These are phyloP conservation scores for Pseudopithomyces chartarum DNA, from an alignment of 2,329 filamentous ascomycete species.

Conservation along the genomic window DNA sequence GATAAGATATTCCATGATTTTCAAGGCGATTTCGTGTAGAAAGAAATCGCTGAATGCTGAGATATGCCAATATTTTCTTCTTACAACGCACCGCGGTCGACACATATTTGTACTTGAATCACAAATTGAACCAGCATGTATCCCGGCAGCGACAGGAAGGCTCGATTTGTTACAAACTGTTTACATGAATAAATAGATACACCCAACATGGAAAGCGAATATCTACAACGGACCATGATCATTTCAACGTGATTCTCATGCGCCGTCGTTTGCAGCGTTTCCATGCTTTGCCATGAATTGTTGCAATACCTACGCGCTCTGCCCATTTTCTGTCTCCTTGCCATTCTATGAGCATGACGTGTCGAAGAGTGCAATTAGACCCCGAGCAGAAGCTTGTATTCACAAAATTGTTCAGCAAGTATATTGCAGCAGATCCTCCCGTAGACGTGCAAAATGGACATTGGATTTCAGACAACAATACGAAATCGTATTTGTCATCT, in stretches of 20 bases:
- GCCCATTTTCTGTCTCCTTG: neutral
- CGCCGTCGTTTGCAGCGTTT: neutral
- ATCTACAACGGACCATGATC: neutral
- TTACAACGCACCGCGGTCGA: too few species aligned
- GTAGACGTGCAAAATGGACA: neutral
- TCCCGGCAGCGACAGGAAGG: too few species aligned
- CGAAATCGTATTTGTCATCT: too few species aligned
- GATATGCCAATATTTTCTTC: too few species aligned
- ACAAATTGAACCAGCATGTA: constrained; percentile 33
- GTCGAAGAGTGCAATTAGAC: neutral
- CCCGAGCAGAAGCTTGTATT: neutral
- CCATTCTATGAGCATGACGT: neutral
- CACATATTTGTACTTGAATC: too few species aligned
- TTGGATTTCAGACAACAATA: too few species aligned
- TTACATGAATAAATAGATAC: constrained; percentile 4
- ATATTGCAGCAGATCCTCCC: neutral
- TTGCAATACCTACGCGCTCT: neutral
- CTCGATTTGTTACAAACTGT: constrained; percentile 26
- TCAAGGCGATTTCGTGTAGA: too few species aligned
- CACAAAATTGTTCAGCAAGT: neutral
- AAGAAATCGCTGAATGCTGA: too few species aligned
- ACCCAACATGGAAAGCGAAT: too few species aligned
- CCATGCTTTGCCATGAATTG: neutral
- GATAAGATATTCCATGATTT: too few species aligned
- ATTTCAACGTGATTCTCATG: neutral